Evolutionary conservation across 805 yeast species (phyloP), one percentile per base, ranked within the genome.

Genomic region (Ogataea zsoltii): DNA sequence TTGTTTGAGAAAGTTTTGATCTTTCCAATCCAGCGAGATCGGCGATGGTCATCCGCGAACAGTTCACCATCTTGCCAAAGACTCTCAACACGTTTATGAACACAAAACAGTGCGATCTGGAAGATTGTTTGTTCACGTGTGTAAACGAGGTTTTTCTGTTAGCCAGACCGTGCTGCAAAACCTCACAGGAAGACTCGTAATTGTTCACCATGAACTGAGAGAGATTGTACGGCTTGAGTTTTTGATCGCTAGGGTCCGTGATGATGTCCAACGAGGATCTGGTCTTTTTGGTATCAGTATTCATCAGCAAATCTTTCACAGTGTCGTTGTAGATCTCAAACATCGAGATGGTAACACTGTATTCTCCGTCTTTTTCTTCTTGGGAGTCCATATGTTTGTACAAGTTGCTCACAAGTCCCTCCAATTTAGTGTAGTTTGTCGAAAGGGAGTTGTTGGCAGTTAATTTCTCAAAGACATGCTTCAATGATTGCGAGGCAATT

Each of bases 11-110:
- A 11, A 63, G 49, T 46, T 73, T 75, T 9, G 75, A 66, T 53
- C 81, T 66, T 57, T 79, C 82, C 7, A 78, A 67, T 1, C 82
- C 64, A 1, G 82, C 80, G 15, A 79, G 54, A 51, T 79, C 83
- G 0, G 76, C 77, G 33, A 79, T 58, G 0, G 77, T 72, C 21
- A 79, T 60, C 38, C 77, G 66, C 4, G 76, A 57, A 1, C 66
- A 56, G 30, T 51, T 56, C 2, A 62, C 32, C 37, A 53, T 38
- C 15, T 40, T 42, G 18, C 65, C 64, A 43, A 50, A 48, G 16
- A 49, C 45, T 34, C 54, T 59, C 11, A 56, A 26, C 5, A 71
- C 48, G 45, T 75, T 74, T 38, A 78, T 64, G 43, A 71, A 68
- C 3, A 73, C 62, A 51, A 79, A 75, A n/a, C 78, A 69, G 52